phyloP scores from a whole-genome alignment of 192 early-diverging fungal genomes.

The Podila minutissima region DNA sequence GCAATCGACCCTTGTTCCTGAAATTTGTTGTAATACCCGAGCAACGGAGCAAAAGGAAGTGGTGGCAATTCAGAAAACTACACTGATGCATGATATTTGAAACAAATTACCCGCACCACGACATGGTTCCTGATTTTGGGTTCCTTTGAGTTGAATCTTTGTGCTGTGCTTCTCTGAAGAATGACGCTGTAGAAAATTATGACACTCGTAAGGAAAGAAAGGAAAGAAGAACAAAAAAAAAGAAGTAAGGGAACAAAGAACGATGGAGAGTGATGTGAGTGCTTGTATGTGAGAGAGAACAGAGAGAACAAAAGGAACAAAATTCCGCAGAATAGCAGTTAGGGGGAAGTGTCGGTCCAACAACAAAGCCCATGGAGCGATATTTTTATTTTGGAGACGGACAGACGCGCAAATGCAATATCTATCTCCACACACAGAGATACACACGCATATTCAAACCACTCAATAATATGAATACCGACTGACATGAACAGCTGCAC shows the following conservation, averaged over 20 bases:
- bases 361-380: no score
- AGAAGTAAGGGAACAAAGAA: not conserved
- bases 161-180: no score
- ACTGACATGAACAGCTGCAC: no score
- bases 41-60: not conserved
- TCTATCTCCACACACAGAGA: no score
- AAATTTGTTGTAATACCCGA: not conserved
- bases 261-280: not conserved
- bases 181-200: not conserved
- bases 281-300: not conserved
- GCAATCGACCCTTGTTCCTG: not conserved
- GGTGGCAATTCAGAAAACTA: not conserved
- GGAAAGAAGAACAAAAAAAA: not conserved
- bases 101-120: conserved; percentile 3
- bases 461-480: no score
- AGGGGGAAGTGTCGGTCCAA: no score
- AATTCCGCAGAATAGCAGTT: no score
- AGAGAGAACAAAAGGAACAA: not conserved
- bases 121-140: not conserved
- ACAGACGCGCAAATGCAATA: no score
- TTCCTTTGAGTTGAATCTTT: not conserved
- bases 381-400: no score
- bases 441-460: no score
- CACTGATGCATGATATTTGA: no score
- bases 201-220: not conserved